These are phyloP conservation scores for Arthrobotrys iridis DNA, from an alignment of 2,329 filamentous ascomycete genomes.

Conservation along the genomic window DNA sequence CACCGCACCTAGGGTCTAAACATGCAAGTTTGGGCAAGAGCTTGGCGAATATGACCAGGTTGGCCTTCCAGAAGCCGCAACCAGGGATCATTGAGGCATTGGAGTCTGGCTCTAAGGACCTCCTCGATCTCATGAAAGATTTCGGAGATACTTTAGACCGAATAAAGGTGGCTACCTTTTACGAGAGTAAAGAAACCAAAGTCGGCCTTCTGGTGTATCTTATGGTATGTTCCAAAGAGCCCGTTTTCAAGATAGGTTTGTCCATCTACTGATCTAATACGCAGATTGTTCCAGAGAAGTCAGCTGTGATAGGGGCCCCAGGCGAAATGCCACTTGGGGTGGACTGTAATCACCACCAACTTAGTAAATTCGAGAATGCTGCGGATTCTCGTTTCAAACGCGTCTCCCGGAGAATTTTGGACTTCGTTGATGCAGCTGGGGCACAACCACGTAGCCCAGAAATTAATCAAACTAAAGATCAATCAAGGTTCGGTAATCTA, in stretches of 20 bases:
- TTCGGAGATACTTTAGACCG: conserved; percentile 37
- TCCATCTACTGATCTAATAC: conserved; percentile 19
- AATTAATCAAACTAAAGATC: background rate
- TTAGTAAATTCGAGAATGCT: background rate
- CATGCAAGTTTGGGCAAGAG: background rate
- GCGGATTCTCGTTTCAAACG: background rate
- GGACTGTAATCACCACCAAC: background rate
- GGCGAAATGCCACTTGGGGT: background rate
- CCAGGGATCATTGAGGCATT: conserved; percentile 40
- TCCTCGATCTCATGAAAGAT: conserved; percentile 39
- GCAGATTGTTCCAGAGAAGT: background rate
- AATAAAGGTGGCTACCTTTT: conserved; percentile 44
- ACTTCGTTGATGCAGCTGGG: conserved; percentile 1
- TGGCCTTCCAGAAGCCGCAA: conserved; percentile 37
- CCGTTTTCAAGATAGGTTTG: conserved; percentile 4
- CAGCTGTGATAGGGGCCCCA: background rate
- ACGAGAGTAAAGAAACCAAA: conserved; percentile 29
- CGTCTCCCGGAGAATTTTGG: background rate
- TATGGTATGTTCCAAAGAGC: background rate
- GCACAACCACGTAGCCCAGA: background rate
- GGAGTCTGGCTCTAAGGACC: conserved; percentile 20
- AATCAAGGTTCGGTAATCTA: background rate
- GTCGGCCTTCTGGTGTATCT: conserved; percentile 19
- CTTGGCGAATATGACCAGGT: background rate
- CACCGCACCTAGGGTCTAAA: background rate